These are phyloP conservation scores for Ogataea henricii DNA, from an alignment of 805 yeast species.

Conservation along the genomic window DNA sequence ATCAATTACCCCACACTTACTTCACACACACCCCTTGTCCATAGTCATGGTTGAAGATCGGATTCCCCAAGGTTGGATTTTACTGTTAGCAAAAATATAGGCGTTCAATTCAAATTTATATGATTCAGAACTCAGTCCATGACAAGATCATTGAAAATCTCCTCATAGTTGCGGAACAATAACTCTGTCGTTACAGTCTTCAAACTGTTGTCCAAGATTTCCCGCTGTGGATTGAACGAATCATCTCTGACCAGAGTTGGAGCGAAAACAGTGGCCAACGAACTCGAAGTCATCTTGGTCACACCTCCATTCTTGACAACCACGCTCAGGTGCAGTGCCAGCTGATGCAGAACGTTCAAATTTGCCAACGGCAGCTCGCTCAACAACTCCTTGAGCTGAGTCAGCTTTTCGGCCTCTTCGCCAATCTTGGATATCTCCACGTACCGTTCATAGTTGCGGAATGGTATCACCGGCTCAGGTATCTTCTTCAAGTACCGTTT, in stretches of 20 bases:
- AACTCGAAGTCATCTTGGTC: conserved; percentile 82
- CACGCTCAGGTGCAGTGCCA: conserved; percentile 65
- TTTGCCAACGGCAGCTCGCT: conserved; percentile 68
- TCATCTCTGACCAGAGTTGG: conserved; percentile 83
- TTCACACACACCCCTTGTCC: background rate
- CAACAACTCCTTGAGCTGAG: conserved; percentile 48
- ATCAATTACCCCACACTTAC: no score
- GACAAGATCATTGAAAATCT: conserved; percentile 29
- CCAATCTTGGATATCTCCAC: conserved; percentile 51
- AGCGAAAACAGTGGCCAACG: conserved; percentile 89
- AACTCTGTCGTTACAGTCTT: conserved; percentile 79
- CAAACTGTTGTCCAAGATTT: conserved; percentile 79
- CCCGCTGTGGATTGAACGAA: conserved; percentile 67
- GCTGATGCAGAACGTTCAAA: conserved; percentile 50
- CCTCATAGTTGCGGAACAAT: conserved; percentile 51
- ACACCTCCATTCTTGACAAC: conserved; percentile 53
- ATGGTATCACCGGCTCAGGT: conserved; percentile 84
- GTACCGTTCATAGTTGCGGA: conserved; percentile 63
- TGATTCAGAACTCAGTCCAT: background rate
- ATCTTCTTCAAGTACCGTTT: conserved; percentile 84
- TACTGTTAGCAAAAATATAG: background rate
- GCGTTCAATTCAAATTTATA: background rate
- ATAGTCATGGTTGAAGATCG: background rate
- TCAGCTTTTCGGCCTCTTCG: conserved; percentile 36
- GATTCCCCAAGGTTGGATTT: no score